Conservation (phyloP, 371 early-diverging fungal genomes). For the Mortierella sp. region DNA sequence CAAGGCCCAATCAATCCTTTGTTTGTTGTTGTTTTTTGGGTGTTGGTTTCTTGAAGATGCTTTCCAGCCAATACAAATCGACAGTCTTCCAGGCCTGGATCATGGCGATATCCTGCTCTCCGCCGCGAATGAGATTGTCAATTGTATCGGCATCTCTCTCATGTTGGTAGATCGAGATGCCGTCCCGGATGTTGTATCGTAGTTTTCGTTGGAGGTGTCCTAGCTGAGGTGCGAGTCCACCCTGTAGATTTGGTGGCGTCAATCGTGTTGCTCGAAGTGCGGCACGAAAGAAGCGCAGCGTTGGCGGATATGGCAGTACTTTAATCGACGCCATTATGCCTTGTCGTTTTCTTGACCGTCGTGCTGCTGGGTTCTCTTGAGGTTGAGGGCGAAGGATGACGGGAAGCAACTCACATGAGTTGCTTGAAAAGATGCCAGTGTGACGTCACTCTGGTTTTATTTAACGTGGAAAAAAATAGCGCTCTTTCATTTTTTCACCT, state of each 20-base stretch:
- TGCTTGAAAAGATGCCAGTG: background rate
- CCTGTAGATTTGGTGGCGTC: constrained; percentile 9
- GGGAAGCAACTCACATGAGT: background rate
- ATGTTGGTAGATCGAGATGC: constrained; percentile 44
- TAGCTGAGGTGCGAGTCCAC: constrained; percentile 23
- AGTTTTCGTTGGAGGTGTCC: constrained; percentile 42
- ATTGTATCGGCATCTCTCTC: constrained; percentile 26
- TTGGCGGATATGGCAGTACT: constrained; percentile 41
- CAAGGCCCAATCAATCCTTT: background rate
- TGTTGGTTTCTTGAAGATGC: constrained; percentile 51
- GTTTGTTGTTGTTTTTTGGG: constrained; percentile 22
- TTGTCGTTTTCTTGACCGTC: background rate
- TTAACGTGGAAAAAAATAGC: constrained; percentile 3
- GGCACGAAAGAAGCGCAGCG: constrained; percentile 44
- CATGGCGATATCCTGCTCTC: constrained; percentile 46
- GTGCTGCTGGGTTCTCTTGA: background rate
- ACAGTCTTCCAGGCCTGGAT: constrained; percentile 46
- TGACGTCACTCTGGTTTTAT: constrained; percentile 20
- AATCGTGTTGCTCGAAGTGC: constrained; percentile 33
- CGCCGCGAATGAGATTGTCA: constrained; percentile 29
- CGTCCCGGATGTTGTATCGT: constrained; percentile 51
- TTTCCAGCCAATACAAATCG: constrained; percentile 42
- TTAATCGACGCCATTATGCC: constrained; percentile 1
- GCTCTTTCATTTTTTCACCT: background rate
- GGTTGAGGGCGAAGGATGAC: background rate